phyloP scores from a whole-genome alignment of 2,329 filamentous ascomycete genomes.

The Cyphellophora attinorum region DNA sequence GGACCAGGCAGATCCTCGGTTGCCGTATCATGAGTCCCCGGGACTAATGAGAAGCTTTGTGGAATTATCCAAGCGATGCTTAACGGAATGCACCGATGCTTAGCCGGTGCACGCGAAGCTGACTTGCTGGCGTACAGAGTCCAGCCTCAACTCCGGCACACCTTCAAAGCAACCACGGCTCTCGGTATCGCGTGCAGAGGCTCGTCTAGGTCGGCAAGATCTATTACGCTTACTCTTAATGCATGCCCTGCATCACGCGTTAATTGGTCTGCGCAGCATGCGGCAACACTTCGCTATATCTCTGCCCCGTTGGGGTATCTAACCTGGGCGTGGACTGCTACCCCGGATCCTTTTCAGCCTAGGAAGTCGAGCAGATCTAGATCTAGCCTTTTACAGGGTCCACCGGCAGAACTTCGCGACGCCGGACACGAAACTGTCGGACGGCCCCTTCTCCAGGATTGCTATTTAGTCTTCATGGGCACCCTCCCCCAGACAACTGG shows the following conservation, averaged over 20 bases:
- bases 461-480: slow-evolving; percentile 2
- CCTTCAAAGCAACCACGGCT: not conserved
- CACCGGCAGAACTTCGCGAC: slow-evolving; percentile 3
- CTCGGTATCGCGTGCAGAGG: not conserved
- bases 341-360: slow-evolving; percentile 1
- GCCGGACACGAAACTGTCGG: slow-evolving; percentile 2
- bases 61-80: slow-evolving; percentile 4
- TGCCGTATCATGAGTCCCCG: not conserved
- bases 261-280: slow-evolving; percentile 2
- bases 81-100: slow-evolving; percentile 1
- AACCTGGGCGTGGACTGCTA: slow-evolving; percentile 1
- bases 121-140: not conserved
- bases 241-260: slow-evolving; percentile 1
- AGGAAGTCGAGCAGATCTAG: slow-evolving; percentile 2
- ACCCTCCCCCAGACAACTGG: slow-evolving; percentile 2
- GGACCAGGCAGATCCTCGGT: slow-evolving; percentile 1
- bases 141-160: not conserved
- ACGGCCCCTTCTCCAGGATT: slow-evolving; percentile 1
- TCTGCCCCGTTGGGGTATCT: not conserved
- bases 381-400: not conserved
- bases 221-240: slow-evolving; percentile 1
- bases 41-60: slow-evolving; percentile 4
- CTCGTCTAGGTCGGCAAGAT: slow-evolving; percentile 1
- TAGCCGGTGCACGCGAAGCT: slow-evolving; percentile 2
- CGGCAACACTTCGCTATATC: slow-evolving; percentile 1